Conservation (phyloP, 306 rosid species). For the Astragalus glycyphyllos region DNA sequence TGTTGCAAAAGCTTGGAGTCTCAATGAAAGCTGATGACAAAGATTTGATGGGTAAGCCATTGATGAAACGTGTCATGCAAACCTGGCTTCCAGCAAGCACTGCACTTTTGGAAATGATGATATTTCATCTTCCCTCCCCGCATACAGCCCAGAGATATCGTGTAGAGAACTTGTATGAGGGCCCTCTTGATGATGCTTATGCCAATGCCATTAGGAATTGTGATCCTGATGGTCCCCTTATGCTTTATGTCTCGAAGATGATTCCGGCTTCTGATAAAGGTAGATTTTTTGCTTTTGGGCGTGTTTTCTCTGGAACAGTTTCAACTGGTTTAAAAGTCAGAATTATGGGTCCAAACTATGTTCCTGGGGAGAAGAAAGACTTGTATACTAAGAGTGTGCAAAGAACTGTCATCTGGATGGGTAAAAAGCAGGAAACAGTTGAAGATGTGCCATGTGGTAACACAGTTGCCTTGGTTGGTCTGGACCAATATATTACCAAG, state of each 20-base stretch:
- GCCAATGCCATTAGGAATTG: conserved; percentile 77
- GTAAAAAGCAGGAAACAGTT: conserved; percentile 82
- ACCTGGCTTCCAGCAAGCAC: conserved; percentile 60
- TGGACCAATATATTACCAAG: conserved; percentile 85
- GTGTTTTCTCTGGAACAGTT: no score
- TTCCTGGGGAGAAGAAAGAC: no score
- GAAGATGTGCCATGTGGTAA: conserved; percentile 93
- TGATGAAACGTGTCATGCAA: no score
- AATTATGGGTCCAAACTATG: no score
- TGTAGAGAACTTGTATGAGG: conserved; percentile 93
- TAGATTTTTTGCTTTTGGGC: no score
- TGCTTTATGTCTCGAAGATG: conserved; percentile 48
- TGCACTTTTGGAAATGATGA: conserved; percentile 89
- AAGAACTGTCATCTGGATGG: no score
- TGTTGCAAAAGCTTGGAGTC: conserved; percentile 73
- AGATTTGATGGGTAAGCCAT: no score
- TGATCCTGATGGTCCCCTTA: conserved; percentile 87
- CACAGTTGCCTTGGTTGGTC: conserved; percentile 84
- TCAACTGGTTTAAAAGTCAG: no score
- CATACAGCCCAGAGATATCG: conserved; percentile 74
- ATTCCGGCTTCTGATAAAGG: no score
- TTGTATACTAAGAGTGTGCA: no score
- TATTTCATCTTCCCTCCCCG: conserved; percentile 84
- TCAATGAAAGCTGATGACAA: neutral
- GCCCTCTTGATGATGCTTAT: conserved; percentile 83